phyloP scores from a whole-genome alignment of 768 basidiomycete genomes.

The Rhodotorula sphaerocarpa region DNA sequence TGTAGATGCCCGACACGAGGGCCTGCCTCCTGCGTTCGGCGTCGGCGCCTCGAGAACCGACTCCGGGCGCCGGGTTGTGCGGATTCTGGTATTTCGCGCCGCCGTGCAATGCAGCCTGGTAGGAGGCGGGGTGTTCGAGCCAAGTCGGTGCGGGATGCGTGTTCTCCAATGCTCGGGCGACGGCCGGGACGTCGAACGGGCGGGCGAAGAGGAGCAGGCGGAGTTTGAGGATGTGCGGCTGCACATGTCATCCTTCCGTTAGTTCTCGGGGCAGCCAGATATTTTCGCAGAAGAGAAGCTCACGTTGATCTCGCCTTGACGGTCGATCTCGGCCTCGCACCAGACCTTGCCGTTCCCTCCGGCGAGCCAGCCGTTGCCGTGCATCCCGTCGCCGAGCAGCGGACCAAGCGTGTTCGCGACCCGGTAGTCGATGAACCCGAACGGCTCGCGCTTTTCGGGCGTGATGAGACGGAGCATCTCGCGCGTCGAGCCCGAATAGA shows the following conservation, averaged over 20 bases:
- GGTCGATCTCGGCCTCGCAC: constrained; percentile 33
- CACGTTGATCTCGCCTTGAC: constrained; percentile 24
- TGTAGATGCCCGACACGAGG: constrained; percentile 41
- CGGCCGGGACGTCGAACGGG: constrained; percentile 78
- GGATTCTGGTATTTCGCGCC: constrained; percentile 72
- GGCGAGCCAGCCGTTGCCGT: constrained; percentile 53
- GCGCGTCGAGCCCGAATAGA: constrained; percentile 40
- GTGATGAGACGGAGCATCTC: constrained; percentile 74
- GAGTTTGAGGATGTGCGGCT: constrained; percentile 75
- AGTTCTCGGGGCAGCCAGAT: background rate
- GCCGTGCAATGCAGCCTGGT: constrained; percentile 43
- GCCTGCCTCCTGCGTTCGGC: constrained; percentile 42
- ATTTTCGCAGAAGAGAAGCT: constrained; percentile 7
- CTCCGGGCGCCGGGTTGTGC: constrained; percentile 50
- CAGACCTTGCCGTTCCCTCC: constrained; percentile 53
- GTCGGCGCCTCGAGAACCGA: constrained; percentile 43
- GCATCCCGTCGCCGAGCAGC: constrained; percentile 72
- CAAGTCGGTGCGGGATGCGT: constrained; percentile 52
- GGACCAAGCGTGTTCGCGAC: constrained; percentile 69
- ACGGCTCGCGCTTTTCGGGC: constrained; percentile 58
- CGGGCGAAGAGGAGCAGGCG: constrained; percentile 86
- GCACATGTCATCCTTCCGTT: background rate
- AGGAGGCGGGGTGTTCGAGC: constrained; percentile 61
- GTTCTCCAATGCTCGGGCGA: constrained; percentile 65
- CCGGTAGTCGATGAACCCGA: constrained; percentile 79